Conservation (phyloP, 257 asterid genomes). For the Schizonepeta tenuifolia region DNA sequence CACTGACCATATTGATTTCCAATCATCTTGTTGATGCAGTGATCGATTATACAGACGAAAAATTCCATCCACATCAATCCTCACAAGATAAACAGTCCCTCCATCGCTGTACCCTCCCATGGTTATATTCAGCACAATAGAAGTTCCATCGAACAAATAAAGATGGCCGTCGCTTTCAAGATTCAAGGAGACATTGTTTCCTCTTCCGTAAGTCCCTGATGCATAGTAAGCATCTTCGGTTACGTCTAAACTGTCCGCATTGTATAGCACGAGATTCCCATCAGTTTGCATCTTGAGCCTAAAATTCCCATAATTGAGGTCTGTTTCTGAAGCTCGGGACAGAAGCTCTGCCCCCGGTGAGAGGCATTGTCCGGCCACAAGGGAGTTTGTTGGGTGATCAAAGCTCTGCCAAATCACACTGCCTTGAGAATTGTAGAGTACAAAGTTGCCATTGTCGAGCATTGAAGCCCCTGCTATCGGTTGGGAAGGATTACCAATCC, state of each 20-base stretch:
- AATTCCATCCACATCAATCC: constrained; percentile 54
- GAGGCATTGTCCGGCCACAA: constrained; percentile 49
- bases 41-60: constrained; percentile 47
- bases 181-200: constrained; percentile 39
- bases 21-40: constrained; percentile 18
- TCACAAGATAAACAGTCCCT: constrained; percentile 36
- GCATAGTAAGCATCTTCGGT: constrained; percentile 34
- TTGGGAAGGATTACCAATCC: neutral
- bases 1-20: constrained; percentile 33
- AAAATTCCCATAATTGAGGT: constrained; percentile 40
- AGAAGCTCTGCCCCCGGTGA: constrained; percentile 21
- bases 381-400: constrained; percentile 51
- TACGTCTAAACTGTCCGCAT: constrained; percentile 3
- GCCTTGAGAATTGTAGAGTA: constrained; percentile 36
- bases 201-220: neutral
- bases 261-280: constrained; percentile 60
- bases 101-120: constrained; percentile 20
- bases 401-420: constrained; percentile 60
- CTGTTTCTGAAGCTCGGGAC: constrained; percentile 48
- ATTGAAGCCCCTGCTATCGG: constrained; percentile 45
- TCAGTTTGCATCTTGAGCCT: constrained; percentile 49
- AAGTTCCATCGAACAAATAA: constrained; percentile 44
- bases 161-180: constrained; percentile 47
- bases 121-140: constrained; percentile 30
- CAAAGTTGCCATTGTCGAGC: constrained; percentile 62